Base-by-base conservation (phyloP, 106 monocot species). In the Gastrodia elata region DNA sequence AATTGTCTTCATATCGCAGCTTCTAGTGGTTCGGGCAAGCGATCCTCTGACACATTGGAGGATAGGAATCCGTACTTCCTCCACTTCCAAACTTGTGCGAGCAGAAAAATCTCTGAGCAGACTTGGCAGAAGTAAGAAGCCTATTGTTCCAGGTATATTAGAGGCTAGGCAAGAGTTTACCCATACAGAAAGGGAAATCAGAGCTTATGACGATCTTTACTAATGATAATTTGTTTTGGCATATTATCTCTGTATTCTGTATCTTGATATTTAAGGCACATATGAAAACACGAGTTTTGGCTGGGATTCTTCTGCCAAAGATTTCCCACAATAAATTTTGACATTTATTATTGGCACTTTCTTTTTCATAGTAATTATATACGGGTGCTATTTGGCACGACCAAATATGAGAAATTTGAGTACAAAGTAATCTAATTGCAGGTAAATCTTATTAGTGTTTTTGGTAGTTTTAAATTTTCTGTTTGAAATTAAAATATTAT, bases 201-300 rank as follows among this genome's bases (percentile, higher is more conserved):
- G 25, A 40, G 26, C 69, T 69, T 69, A 69, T 69, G 69, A 69
- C 14, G 69, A 69, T 41, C 69, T 69, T 39, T 69, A 40, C 40
- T 69, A 16, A 69, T 20, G 26, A 26, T 1, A 67, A 67, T 61
- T 20, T 35, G 18, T 35, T 28, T 30, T 61, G 15, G 10, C 26
- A 26, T 69, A 37, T 40, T 2, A 3, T 37, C 38, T 14, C 20
- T 38, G 5, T 22, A 8, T 1, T 6, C 22, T 33, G 2, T n/a
- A 33, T 65, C 27, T 14, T 68, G 35, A 65, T 65, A 35, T 65
- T 65, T 65, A 65, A 34, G 64, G 25, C 25, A 25, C 8, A 57
- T 6, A 57, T 18, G 6, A 58, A 59, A 59, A 8, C 43, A 44
- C 1, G 13, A 20, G 57, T 58, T 58, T 8, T 58, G 26, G 6